phyloP scores from a whole-genome alignment of 1,284 basidiomycete genomes.

The Moesziomyces sp. region DNA sequence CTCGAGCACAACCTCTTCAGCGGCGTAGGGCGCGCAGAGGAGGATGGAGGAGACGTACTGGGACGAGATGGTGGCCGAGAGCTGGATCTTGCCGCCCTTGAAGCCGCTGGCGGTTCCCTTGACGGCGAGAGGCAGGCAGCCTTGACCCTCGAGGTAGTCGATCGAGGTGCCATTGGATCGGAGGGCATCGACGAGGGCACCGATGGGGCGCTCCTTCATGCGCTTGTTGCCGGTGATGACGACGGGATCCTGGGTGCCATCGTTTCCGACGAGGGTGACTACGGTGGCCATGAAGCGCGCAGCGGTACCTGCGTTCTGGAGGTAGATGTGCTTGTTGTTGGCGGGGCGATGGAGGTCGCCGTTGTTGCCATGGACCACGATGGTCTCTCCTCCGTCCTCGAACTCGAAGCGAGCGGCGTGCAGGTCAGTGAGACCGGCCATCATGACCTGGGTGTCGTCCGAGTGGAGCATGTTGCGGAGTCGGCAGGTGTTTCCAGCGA shows the following conservation, averaged over 20 bases:
- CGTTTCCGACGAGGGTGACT: constrained; percentile 75
- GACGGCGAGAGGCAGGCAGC: constrained; percentile 90
- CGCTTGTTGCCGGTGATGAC: constrained; percentile 95
- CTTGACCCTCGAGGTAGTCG: constrained; percentile 80
- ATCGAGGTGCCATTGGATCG: constrained; percentile 83
- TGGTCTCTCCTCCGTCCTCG: constrained; percentile 92
- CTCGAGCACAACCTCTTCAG: constrained; percentile 83
- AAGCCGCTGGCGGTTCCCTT: constrained; percentile 74
- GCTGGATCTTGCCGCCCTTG: constrained; percentile 82
- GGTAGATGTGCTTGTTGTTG: constrained; percentile 85
- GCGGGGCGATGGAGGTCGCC: constrained; percentile 74
- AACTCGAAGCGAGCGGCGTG: constrained; percentile 88
- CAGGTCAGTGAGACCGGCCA: constrained; percentile 81
- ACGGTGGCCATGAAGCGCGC: constrained; percentile 97
- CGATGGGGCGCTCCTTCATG: constrained; percentile 97
- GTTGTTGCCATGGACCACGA: constrained; percentile 88
- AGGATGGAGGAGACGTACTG: constrained; percentile 99
- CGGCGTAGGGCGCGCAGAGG: constrained; percentile 93
- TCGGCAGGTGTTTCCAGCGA: constrained; percentile 86
- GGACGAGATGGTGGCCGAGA: constrained; percentile 92
- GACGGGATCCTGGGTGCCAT: constrained; percentile 37
- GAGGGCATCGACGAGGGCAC: constrained; percentile 93
- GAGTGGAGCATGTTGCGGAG: constrained; percentile 92
- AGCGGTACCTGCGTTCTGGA: constrained; percentile 97
- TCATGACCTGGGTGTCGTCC: constrained; percentile 99